A percentile compares a stretch with the other conserved stretches of the same genome.
These are phyloP conservation scores for Phytophthora tubulina DNA, from an alignment of 352 stramenopile species.

Conservation along the genomic window DNA sequence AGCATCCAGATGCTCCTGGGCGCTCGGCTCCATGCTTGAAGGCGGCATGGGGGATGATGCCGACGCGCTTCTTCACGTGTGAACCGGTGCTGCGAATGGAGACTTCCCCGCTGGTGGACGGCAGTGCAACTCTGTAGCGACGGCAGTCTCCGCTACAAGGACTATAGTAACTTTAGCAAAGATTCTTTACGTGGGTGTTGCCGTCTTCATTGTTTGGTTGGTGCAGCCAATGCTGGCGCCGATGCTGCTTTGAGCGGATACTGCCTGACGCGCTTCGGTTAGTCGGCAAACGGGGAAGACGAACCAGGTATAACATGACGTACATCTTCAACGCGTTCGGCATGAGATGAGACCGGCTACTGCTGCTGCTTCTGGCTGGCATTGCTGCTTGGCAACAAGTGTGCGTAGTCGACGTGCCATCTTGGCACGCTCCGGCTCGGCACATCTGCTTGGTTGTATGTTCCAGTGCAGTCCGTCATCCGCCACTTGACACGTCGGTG, in stretches of 20 bases:
- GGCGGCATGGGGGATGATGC: neutral
- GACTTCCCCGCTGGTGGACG: neutral
- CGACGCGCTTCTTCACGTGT: conserved; percentile 12
- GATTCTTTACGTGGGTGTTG: neutral
- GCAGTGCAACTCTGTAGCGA: conserved; percentile 10
- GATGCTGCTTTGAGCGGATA: conserved; percentile 9
- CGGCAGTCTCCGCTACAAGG: conserved; percentile 5
- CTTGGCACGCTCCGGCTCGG: conserved; percentile 17
- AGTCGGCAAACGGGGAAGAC: conserved; percentile 30
- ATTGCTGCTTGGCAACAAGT: conserved; percentile 18
- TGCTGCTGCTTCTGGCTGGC: neutral
- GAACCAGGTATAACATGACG: conserved; percentile 16
- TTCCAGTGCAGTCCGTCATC: neutral
- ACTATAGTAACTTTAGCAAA: neutral
- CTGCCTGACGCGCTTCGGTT: conserved; percentile 12
- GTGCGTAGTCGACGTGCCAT: conserved; percentile 19
- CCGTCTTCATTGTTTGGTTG: neutral
- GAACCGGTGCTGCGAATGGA: neutral
- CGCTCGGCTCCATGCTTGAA: conserved; percentile 1
- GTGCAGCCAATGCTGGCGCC: no score
- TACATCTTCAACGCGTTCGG: conserved; percentile 19
- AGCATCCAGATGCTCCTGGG: conserved; percentile 14
- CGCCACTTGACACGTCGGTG: no score
- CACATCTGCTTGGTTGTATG: conserved; percentile 4
- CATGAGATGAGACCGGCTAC: conserved; percentile 5